Base-by-base conservation (phyloP, 75 land plant species). In the Selaginella tamariscina region DNA sequence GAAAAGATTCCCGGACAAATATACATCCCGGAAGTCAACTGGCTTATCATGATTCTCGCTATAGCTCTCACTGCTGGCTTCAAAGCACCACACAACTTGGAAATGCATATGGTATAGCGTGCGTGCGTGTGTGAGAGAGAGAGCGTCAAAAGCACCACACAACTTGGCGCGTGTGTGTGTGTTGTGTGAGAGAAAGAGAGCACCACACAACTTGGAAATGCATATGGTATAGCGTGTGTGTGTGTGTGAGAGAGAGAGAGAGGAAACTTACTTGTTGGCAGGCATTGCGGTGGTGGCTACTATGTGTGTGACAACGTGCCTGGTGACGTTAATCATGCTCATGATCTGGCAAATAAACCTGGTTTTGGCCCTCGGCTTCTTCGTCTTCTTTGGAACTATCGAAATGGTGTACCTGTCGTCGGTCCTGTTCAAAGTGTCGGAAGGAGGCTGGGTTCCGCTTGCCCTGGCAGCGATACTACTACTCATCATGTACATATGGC, bases 401-500 rank as follows among this genome's bases (percentile, higher is more conserved):
- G 79, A 79, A 29, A 15, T 78, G 1, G 39, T 39, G 0, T 79
- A 75, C 59, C 75, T 79, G 71, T 66, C 72, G 27, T n/a, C 81
- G 2, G 74, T 75, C 29, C 32, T 79, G 2, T 79, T 84, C 56
- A 79, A 79, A 75, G 79, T 79, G 29, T 39, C 31, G 2, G 65
- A 78, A 66, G 81, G 81, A 11, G 81, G 78, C 78, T 59, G 62
- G 62, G 62, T 59, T 59, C 62, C 56, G 2, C 70, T 90, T 5
- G 75, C 75, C 8, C 77, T 87, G 27, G 76, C 87, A 23, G 18
- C 68, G 2, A 29, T 73, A 27, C 78, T 87, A 1, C 69, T 84
- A 65, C 15, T 59, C 0, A 65, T 81, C 0, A 84, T 87, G 87
- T 78, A 64, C 1, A 73, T 77, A 20, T 87, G 91, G 91, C 83